phyloP scores from a whole-genome alignment of 2,329 filamentous ascomycete species.

The Colletotrichum spinosum region DNA sequence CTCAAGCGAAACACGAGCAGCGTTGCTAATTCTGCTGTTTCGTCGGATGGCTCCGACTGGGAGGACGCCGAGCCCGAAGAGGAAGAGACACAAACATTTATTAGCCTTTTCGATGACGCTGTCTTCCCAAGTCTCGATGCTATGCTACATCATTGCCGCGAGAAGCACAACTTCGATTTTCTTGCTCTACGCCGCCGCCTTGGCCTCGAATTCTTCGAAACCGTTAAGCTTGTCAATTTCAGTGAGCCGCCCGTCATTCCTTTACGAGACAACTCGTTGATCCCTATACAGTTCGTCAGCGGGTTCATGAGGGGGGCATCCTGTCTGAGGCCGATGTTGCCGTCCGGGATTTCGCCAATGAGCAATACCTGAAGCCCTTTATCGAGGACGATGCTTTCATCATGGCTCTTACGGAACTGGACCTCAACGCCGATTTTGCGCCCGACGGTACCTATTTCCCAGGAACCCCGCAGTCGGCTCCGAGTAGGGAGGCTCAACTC shows the following conservation, averaged over 20 bases:
- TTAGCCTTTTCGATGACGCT: slow-evolving; percentile 76
- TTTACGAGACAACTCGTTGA: neutral
- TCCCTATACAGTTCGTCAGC: slow-evolving; percentile 57
- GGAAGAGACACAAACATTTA: slow-evolving; percentile 68
- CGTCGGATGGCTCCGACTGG: slow-evolving; percentile 61
- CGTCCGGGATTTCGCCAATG: slow-evolving; percentile 75
- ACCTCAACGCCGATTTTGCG: slow-evolving; percentile 54
- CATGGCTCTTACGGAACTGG: slow-evolving; percentile 85
- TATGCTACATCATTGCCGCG: slow-evolving; percentile 77
- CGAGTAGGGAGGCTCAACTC: slow-evolving; percentile 65
- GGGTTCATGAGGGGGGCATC: slow-evolving; percentile 55
- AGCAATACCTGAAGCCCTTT: slow-evolving; percentile 84
- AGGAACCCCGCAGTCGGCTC: slow-evolving; percentile 50
- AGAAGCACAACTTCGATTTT: slow-evolving; percentile 76
- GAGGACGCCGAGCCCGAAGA: slow-evolving; percentile 71
- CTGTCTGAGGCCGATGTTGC: slow-evolving; percentile 68
- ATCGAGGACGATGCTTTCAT: slow-evolving; percentile 91
- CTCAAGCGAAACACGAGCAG: neutral
- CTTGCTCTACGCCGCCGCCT: slow-evolving; percentile 66
- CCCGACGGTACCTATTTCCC: slow-evolving; percentile 24
- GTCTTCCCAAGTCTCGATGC: slow-evolving; percentile 72
- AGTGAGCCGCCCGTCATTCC: slow-evolving; percentile 45
- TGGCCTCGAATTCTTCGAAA: slow-evolving; percentile 78
- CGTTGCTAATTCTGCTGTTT: slow-evolving; percentile 29
- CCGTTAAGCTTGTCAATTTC: slow-evolving; percentile 81